A percentile compares a stretch with the other conserved stretches of the same genome.
Conservation (phyloP, 495 filamentous ascomycete species). For the Aspergillus leporis region DNA sequence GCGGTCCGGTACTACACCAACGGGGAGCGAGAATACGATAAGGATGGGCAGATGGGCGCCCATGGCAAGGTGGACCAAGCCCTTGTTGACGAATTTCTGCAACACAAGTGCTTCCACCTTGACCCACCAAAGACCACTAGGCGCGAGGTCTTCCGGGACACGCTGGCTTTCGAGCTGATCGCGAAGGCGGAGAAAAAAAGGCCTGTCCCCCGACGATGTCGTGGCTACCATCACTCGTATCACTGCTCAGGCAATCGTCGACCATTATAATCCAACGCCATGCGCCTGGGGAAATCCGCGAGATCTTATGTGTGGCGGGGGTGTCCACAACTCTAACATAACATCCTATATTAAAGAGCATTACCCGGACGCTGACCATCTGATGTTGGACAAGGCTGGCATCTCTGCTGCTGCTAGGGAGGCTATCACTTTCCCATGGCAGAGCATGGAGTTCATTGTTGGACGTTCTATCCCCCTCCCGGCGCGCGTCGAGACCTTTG, state of each 20-base stretch:
- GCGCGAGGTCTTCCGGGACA: slow-evolving; percentile 59
- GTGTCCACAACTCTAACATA: slow-evolving; percentile 59
- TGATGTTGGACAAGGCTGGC: slow-evolving; percentile 56
- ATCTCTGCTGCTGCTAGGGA: slow-evolving; percentile 56
- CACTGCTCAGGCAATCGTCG: slow-evolving; percentile 56
- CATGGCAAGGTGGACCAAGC: slow-evolving; percentile 52
- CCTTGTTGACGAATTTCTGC: slow-evolving; percentile 54
- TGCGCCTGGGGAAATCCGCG: slow-evolving; percentile 47
- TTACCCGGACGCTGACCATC: slow-evolving; percentile 48
- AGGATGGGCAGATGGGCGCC: slow-evolving; percentile 53
- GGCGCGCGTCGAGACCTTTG: slow-evolving; percentile 48
- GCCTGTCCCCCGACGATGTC: slow-evolving; percentile 47
- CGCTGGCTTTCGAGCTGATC: slow-evolving; percentile 49
- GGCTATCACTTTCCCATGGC: slow-evolving; percentile 59
- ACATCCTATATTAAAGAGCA: slow-evolving; percentile 48
- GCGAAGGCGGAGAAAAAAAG: slow-evolving; percentile 42
- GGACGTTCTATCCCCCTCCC: slow-evolving; percentile 54
- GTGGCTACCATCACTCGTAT: slow-evolving; percentile 58
- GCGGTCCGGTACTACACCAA: slow-evolving; percentile 38
- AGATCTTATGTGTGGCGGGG: slow-evolving; percentile 63
- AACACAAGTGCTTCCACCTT: slow-evolving; percentile 47
- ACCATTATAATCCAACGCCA: slow-evolving; percentile 51
- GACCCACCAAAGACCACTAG: slow-evolving; percentile 59
- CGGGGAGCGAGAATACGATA: slow-evolving; percentile 35
- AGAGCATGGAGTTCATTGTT: slow-evolving; percentile 54